These are phyloP conservation scores for Nigrospora oryzae DNA, from an alignment of 2,329 filamentous ascomycete genomes.

Conservation along the genomic window DNA sequence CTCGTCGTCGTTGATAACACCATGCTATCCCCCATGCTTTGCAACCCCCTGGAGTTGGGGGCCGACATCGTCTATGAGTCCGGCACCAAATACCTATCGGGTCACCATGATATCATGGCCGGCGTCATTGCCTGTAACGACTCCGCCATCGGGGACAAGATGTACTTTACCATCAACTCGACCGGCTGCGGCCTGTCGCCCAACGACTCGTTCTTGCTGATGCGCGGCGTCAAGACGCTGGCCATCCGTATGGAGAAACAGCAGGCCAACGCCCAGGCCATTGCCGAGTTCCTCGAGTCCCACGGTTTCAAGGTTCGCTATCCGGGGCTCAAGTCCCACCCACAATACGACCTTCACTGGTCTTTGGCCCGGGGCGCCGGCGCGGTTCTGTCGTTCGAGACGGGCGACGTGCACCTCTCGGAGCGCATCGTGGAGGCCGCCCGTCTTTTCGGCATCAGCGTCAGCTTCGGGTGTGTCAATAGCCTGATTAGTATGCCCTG, in stretches of 20 bases:
- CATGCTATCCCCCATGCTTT: constrained; percentile 93
- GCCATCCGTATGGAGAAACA: constrained; percentile 99
- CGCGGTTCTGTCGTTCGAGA: constrained; percentile 93
- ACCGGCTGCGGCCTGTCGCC: constrained; percentile 91
- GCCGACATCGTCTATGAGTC: constrained; percentile 97
- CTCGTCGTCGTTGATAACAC: constrained; percentile 96
- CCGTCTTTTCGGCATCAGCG: constrained; percentile 86
- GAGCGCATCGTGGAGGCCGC: constrained; percentile 93
- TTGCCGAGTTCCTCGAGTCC: constrained; percentile 84
- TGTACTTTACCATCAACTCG: constrained; percentile 96
- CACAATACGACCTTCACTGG: constrained; percentile 94
- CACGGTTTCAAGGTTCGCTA: constrained; percentile 94
- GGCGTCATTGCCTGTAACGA: constrained; percentile 93
- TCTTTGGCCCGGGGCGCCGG: constrained; percentile 91
- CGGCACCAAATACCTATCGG: constrained; percentile 94
- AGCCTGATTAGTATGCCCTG: constrained; percentile 99
- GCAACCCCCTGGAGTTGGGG: constrained; percentile 87
- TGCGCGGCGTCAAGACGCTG: constrained; percentile 92
- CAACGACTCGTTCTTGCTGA: constrained; percentile 91
- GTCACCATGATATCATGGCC: constrained; percentile 98
- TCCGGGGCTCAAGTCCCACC: constrained; percentile 87
- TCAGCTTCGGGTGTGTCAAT: constrained; percentile 97
- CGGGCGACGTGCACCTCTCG: constrained; percentile 72
- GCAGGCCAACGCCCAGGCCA: constrained; percentile 81
- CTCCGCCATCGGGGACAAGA: constrained; percentile 68